Percentiles rank a stretch among this genome's conserved stretches.
Conservation (phyloP, 2,329 filamentous ascomycete species). For the Penicillium oxalicum region DNA sequence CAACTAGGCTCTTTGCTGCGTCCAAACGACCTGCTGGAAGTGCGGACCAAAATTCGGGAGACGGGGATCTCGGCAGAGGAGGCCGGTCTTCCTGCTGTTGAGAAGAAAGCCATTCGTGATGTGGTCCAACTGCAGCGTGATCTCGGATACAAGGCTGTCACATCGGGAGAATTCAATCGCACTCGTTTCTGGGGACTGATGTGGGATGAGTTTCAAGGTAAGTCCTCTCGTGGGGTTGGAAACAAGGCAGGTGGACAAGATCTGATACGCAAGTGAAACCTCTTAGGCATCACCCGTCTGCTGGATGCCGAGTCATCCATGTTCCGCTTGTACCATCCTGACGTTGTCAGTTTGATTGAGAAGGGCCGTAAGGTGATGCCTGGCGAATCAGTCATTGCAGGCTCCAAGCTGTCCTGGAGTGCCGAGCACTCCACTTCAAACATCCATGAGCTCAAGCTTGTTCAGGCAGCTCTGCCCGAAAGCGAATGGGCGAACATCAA, state of each 20-base stretch:
- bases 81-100: slow-evolving; percentile 15
- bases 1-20: slow-evolving; percentile 20
- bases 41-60: slow-evolving; percentile 16
- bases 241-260: not conserved
- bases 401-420: slow-evolving; percentile 19
- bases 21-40: slow-evolving; percentile 15
- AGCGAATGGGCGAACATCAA: slow-evolving; percentile 61
- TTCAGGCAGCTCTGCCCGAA: slow-evolving; percentile 42
- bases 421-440: slow-evolving; percentile 14
- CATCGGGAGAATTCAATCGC: slow-evolving; percentile 19
- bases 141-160: slow-evolving; percentile 17
- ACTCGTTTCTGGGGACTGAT: slow-evolving; percentile 22
- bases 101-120: slow-evolving; percentile 15
- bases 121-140: slow-evolving; percentile 20
- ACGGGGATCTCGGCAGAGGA: slow-evolving; percentile 16
- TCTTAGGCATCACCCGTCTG: slow-evolving; percentile 19
- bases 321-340: slow-evolving; percentile 25
- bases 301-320: slow-evolving; percentile 23
- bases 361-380: slow-evolving; percentile 25
- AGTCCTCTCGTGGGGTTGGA: not conserved
- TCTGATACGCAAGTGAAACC: slow-evolving; percentile 49
- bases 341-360: slow-evolving; percentile 24
- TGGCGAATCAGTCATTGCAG: slow-evolving; percentile 23
- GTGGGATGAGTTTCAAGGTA: slow-evolving; percentile 22
- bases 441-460: slow-evolving; percentile 18